These are phyloP conservation scores for Ceratocystis papillata DNA, from an alignment of 2,329 filamentous ascomycete genomes.

Conservation along the genomic window DNA sequence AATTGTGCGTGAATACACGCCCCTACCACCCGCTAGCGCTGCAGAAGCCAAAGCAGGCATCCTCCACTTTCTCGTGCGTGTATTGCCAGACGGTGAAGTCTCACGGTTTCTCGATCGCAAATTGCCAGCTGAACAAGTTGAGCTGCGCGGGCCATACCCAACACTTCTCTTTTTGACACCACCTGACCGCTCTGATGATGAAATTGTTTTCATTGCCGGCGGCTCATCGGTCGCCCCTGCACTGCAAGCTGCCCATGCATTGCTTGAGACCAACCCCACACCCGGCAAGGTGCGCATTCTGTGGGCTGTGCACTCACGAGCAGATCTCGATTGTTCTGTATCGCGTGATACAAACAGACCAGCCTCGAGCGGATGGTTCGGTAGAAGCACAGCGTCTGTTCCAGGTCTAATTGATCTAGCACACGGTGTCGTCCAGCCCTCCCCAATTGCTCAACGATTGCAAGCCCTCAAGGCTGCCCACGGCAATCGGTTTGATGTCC, in stretches of 20 bases:
- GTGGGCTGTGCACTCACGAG: conserved; percentile 62
- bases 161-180: conserved; percentile 46
- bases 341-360: not conserved
- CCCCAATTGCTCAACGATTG: conserved; percentile 51
- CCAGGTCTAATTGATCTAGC: conserved; percentile 25
- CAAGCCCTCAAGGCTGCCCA: conserved; percentile 49
- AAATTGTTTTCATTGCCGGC: conserved; percentile 73
- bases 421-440: conserved; percentile 30
- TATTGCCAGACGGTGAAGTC: conserved; percentile 70
- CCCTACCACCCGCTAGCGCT: conserved; percentile 49
- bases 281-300: conserved; percentile 52
- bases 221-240: conserved; percentile 89
- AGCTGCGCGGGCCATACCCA: conserved; percentile 66
- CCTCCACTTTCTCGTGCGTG: conserved; percentile 67
- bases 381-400: conserved; percentile 20
- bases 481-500: conserved; percentile 48
- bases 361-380: conserved; percentile 24
- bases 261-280: conserved; percentile 36
- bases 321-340: conserved; percentile 37
- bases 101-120: conserved; percentile 67
- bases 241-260: conserved; percentile 61
- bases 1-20: conserved; percentile 85
- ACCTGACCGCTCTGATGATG: conserved; percentile 29
- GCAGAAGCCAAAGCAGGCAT: conserved; percentile 33
- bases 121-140: conserved; percentile 51